These are phyloP conservation scores for Fusarium dimerum DNA, from an alignment of 2,329 filamentous ascomycete genomes.

Conservation along the genomic window DNA sequence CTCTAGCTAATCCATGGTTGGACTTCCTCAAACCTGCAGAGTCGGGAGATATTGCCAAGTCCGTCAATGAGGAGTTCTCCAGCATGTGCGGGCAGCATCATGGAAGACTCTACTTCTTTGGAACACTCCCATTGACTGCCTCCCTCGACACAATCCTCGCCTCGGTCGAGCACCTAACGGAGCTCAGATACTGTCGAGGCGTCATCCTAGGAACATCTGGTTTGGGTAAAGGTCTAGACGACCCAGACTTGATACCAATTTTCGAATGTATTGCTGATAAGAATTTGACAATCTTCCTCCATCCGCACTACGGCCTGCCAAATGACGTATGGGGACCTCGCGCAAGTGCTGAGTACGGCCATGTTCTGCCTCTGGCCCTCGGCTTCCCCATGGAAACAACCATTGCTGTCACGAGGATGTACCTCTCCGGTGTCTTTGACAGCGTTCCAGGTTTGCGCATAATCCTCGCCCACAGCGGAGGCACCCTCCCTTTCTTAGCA, in stretches of 20 bases:
- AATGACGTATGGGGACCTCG: slow-evolving; percentile 76
- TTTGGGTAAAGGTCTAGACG: slow-evolving; percentile 78
- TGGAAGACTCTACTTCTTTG: slow-evolving; percentile 79
- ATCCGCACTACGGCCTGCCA: slow-evolving; percentile 90
- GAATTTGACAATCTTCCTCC: slow-evolving; percentile 73
- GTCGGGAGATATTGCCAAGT: slow-evolving; percentile 62
- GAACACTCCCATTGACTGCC: slow-evolving; percentile 75
- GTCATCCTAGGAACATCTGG: slow-evolving; percentile 87
- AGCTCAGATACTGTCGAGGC: slow-evolving; percentile 72
- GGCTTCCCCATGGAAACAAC: slow-evolving; percentile 94
- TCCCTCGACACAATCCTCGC: slow-evolving; percentile 60
- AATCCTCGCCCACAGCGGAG: slow-evolving; percentile 84
- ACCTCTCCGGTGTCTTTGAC: slow-evolving; percentile 84
- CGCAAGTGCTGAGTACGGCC: slow-evolving; percentile 70
- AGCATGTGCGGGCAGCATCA: slow-evolving; percentile 66
- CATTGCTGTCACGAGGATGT: slow-evolving; percentile 85
- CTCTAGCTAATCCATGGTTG: slow-evolving; percentile 90
- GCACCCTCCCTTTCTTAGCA: slow-evolving; percentile 84
- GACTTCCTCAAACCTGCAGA: slow-evolving; percentile 71
- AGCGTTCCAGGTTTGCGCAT: slow-evolving; percentile 68
- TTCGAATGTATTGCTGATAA: slow-evolving; percentile 68
- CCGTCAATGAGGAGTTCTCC: slow-evolving; percentile 79
- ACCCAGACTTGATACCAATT: slow-evolving; percentile 70
- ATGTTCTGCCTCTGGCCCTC: slow-evolving; percentile 81
- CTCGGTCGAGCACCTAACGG: slow-evolving; percentile 64